Base-by-base conservation (phyloP, 2,329 filamentous ascomycete genomes). In the Trichoderma sp. region DNA sequence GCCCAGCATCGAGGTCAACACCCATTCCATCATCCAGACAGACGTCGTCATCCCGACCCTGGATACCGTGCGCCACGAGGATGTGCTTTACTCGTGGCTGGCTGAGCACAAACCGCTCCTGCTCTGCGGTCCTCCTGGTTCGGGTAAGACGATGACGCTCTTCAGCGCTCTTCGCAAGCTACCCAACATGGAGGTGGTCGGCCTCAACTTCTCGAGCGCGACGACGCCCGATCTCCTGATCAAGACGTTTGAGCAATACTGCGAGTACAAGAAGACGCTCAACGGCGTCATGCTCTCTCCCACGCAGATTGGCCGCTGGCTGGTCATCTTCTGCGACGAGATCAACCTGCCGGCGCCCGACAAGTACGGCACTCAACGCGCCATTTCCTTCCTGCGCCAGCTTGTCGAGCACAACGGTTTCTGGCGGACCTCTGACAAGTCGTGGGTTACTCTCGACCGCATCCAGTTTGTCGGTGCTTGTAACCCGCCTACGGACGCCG, bases 181-280 rank as follows among this genome's bases (percentile, higher is more conserved):
- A 65, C 94, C 94, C 3, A 97, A 97, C 75, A 97, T 99, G 93
- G 95, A 99, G 78, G 93, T 97, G 65, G 96, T 99, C 39, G 95
- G 95, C 56, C 91, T 99, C 75, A 99, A 99, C 79, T 99, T 99
- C 78, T 99, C 96, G 5, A 99, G 95, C 72, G 96, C 95, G 1
- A 99, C 96, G 0, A 99, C 95, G 0, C 96, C 95, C 0, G 96
- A 99, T 77, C 87, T 99, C 30, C 86, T 99, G 68, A 93, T 99
- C 82, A 99, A 99, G 83, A 99, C 96, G 0, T 97, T 99, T 71
- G 95, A 99, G 79, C 96, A 99, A 76, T 97, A 99, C 78, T 99
- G 95, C 79, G 95, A 99, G 78, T 99, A 99, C 81, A 96, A 94
- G 82, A 99, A 99, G 85, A 98, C 95, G 0, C 82, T 98, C 55